These are phyloP conservation scores for Talaromyces wortmannii DNA, from an alignment of 495 filamentous ascomycete species.

Conservation along the genomic window DNA sequence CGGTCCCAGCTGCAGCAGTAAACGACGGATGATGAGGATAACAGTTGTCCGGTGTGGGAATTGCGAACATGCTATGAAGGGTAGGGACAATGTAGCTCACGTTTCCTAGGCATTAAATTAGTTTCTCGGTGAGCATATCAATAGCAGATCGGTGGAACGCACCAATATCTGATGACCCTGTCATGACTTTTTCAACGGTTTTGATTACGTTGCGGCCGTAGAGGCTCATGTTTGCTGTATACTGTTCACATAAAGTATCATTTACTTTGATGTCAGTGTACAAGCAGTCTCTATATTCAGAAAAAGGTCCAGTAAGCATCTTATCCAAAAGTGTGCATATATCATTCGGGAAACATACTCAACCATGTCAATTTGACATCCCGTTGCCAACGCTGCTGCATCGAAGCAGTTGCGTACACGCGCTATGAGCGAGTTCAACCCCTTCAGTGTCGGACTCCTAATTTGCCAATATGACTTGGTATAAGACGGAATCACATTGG, in stretches of 20 bases:
- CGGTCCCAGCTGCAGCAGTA: slow-evolving; percentile 47
- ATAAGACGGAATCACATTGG: slow-evolving; percentile 57
- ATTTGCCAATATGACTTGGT: slow-evolving; percentile 47
- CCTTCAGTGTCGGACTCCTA: slow-evolving; percentile 37
- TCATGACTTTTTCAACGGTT: slow-evolving; percentile 38
- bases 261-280: slow-evolving; percentile 60
- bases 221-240: slow-evolving; percentile 43
- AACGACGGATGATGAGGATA: slow-evolving; percentile 58
- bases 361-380: slow-evolving; percentile 43
- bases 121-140: background rate
- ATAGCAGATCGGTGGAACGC: slow-evolving; percentile 24
- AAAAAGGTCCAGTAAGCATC: too few relatives aligned
- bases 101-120: slow-evolving; percentile 38
- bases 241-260: slow-evolving; percentile 44
- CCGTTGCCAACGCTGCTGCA: slow-evolving; percentile 54
- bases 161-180: slow-evolving; percentile 48
- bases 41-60: slow-evolving; percentile 33
- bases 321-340: too few relatives aligned
- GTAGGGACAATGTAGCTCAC: slow-evolving; percentile 60
- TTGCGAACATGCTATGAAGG: slow-evolving; percentile 51
- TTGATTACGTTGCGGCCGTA: slow-evolving; percentile 40
- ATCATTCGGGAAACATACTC: slow-evolving; percentile 15
- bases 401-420: slow-evolving; percentile 52
- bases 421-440: slow-evolving; percentile 37
- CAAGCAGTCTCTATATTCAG: slow-evolving; percentile 21